Conservation (phyloP, 1,284 basidiomycete genomes). For the Xanthoconium separans region DNA sequence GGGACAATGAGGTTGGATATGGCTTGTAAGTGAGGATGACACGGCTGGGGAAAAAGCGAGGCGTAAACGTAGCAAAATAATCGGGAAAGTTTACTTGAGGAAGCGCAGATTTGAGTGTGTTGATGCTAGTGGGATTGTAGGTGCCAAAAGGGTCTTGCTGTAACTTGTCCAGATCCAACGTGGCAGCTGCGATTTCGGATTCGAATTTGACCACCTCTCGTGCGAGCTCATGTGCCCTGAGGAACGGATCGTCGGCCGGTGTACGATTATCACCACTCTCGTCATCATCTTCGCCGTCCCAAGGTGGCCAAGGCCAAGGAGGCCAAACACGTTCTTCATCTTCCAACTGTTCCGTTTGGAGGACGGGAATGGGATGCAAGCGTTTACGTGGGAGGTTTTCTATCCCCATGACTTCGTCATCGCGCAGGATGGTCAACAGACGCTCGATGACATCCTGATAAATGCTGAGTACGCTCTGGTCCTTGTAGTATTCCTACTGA, state of each 20-base stretch:
- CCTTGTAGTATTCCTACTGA: slow-evolving; percentile 85
- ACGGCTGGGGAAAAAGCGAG: slow-evolving; percentile 71
- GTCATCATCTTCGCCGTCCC: slow-evolving; percentile 62
- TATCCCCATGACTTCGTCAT: slow-evolving; percentile 36
- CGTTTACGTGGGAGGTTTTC: slow-evolving; percentile 8
- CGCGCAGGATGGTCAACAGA: slow-evolving; percentile 64
- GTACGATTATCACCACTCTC: slow-evolving; percentile 45
- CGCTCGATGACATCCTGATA: slow-evolving; percentile 74
- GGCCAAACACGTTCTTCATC: slow-evolving; percentile 67
- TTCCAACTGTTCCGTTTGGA: slow-evolving; percentile 39
- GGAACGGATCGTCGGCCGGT: slow-evolving; percentile 34
- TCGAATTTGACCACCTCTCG: slow-evolving; percentile 81
- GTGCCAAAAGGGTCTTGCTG: slow-evolving; percentile 81
- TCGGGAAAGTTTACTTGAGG: slow-evolving; percentile 79
- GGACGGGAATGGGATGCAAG: slow-evolving; percentile 16
- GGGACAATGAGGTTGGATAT: slow-evolving; percentile 69
- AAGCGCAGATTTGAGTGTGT: slow-evolving; percentile 70
- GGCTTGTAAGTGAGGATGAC: slow-evolving; percentile 86
- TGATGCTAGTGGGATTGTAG: slow-evolving; percentile 82
- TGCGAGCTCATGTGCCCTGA: slow-evolving; percentile 64
- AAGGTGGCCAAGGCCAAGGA: slow-evolving; percentile 87
- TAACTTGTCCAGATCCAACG: slow-evolving; percentile 73
- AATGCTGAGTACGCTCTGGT: slow-evolving; percentile 65
- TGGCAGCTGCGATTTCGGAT: slow-evolving; percentile 75
- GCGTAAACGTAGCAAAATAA: slow-evolving; percentile 84